These are phyloP conservation scores for Trichoderma erinaceum DNA, from an alignment of 495 filamentous ascomycete genomes.

Conservation along the genomic window DNA sequence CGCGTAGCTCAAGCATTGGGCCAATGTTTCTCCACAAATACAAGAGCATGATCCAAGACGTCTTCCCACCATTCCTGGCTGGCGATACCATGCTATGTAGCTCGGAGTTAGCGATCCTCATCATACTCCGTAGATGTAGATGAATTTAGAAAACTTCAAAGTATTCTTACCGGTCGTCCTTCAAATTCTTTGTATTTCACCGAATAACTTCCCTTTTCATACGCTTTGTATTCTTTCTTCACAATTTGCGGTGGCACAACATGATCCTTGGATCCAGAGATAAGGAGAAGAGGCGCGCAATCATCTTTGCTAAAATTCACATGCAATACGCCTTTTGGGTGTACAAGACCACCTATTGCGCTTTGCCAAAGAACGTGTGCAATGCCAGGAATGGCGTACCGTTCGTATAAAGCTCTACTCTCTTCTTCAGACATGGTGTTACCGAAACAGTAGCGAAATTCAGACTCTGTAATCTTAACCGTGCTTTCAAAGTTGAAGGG, in stretches of 20 bases:
- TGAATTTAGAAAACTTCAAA: not conserved
- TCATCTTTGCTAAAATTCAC: constrained; percentile 9
- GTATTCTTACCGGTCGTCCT: constrained; percentile 1
- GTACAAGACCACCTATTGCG: constrained; percentile 16
- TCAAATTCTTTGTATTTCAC: constrained; percentile 23
- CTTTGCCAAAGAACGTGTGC: constrained; percentile 23
- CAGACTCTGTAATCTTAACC: constrained; percentile 21
- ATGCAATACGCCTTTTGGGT: constrained; percentile 13
- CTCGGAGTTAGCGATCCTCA: not conserved
- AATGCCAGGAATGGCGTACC: constrained; percentile 20
- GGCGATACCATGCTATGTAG: constrained; percentile 20
- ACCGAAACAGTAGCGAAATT: constrained; percentile 24
- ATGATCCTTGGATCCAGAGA: constrained; percentile 13
- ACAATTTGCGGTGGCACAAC: constrained; percentile 11
- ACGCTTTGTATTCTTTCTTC: constrained; percentile 18
- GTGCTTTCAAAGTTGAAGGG: constrained; percentile 21
- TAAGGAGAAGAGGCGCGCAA: constrained; percentile 14
- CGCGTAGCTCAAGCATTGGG: too few species aligned
- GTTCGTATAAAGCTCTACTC: constrained; percentile 20
- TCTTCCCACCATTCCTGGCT: constrained; percentile 24
- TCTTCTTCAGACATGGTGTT: constrained; percentile 19
- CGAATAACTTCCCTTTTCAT: constrained; percentile 18
- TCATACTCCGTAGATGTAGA: not conserved
- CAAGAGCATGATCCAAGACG: constrained; percentile 20
- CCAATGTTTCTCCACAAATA: constrained; percentile 17